Evolutionary conservation across 495 filamentous ascomycete species (phyloP), one percentile per base, ranked within the genome.

Genomic region (Penicillium lagena): DNA sequence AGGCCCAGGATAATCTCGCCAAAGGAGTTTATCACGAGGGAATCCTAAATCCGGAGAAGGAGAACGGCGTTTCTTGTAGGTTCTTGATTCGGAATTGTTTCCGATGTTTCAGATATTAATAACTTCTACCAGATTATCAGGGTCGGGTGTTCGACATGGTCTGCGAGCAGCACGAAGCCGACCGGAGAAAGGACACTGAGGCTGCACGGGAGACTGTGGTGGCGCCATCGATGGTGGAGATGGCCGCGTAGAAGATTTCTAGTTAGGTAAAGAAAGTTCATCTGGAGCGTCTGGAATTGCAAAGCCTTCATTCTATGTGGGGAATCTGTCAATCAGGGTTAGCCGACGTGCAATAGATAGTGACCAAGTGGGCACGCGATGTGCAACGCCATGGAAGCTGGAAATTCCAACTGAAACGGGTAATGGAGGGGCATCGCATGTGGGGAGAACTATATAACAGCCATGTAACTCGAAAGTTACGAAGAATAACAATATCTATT

Each of bases 21-120:
- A 70, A 60, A 28, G 78, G 78, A 2, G 66, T 82, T 7, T 82
- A 82, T 50, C 60, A 67, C 2, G 78, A 82, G 52, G 78, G 78
- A 0, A 71, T 82, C 9, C 54, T 82, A 41, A 81, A 82, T 50
- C 76, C 78, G 6, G 55, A 63, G 13, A 78, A 80, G 47, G 78
- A 82, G 49, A 77, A 67, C 35, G 78, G 78, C 0, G 78, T 81
- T 35, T 70, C 67, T 38, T 72, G 73, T 77, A 32, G 65, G 73
- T 68, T 39, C n/a, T 22, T 10, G 10, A 12, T 34, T 12, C n/a
- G 32, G 32, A 22, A 22, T 22, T 22, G 22, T 22, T 22, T 22
- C 22, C 22, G 22, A 4, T 6, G 4, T 22, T 22, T 22, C 22
- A 0, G 22, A 22, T 22, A 22, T 36, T 47, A 44, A 39, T 14